Conservation (phyloP, 1,284 basidiomycete species). For the Pseudozyma thailandica region DNA sequence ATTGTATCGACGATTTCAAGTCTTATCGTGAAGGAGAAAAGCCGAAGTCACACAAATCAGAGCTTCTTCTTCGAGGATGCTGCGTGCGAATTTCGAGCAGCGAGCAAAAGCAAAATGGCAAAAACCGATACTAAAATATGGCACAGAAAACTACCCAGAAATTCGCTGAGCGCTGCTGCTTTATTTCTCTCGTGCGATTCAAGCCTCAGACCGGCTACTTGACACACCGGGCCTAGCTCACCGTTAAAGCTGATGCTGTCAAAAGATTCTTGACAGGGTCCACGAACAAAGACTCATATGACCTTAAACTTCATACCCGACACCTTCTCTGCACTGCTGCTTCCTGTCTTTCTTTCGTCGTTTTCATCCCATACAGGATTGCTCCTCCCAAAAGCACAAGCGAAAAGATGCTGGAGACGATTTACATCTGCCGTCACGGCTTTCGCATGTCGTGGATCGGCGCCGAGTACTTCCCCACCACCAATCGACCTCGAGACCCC, state of each 20-base stretch:
- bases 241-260: neutral
- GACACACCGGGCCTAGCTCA: conserved; percentile 1
- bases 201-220: conserved; percentile 2
- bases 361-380: neutral
- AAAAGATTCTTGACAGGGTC: conserved; percentile 6
- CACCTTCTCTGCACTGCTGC: neutral
- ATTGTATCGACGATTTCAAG: no score
- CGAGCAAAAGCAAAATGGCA: neutral
- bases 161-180: neutral
- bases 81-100: no score
- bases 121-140: neutral
- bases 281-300: conserved; percentile 6
- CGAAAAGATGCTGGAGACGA: conserved; percentile 73
- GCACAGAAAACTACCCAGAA: neutral
- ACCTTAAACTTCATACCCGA: neutral
- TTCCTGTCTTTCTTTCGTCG: neutral
- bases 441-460: conserved; percentile 73
- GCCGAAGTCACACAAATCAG: no score
- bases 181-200: conserved; percentile 6
- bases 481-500: conserved; percentile 79
- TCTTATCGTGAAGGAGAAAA: no score
- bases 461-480: conserved; percentile 74
- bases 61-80: no score
- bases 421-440: conserved; percentile 80
- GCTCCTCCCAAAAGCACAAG: neutral